Evolutionary conservation across 2,329 filamentous ascomycete genomes (phyloP), one percentile per base, ranked within the genome.

Genomic region (Epichloe brachyelytri): DNA sequence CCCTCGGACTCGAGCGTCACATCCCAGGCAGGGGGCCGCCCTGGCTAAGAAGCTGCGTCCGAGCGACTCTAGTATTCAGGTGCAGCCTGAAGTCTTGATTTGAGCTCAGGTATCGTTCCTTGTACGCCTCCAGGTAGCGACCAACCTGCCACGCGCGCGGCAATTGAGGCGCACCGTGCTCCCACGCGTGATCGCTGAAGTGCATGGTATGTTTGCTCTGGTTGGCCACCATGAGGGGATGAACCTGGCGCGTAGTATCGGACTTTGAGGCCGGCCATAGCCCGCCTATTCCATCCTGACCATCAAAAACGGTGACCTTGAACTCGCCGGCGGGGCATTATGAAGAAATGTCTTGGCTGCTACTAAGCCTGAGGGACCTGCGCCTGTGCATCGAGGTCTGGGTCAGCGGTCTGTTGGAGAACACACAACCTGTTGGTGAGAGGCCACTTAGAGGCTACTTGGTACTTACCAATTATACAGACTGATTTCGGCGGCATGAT

Each of bases 81-180:
- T 75, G 68, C 45, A 83, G 55, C 1, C 72, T 69, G 22, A 69
- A 70, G 1, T 65, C 60, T 0, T 60, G 56, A 3, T 69, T 59
- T 17, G 65, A 59, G 4, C 67, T 60, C 5, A 81, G 69, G 62
- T 86, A 88, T 43, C 68, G 72, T 37, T 77, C 64, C 4, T 72
- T 59, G 62, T 93, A 94, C 5, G 68, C 70, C 55, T 82, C 71
- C 6, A 93, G 71, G 62, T 94, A 94, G 22, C 70, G 71, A 1
- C 86, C 86, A 4, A 91, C 79, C 67, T 88, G 80, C 80, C 84
- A 88, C 0, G 86, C 88, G 38, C 75, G 80, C 1, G 88, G 88
- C 46, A 93, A 82, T 64, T 84, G 74, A 1, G 83, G 80, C 1
- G 72, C 67, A 4, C 65, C 66, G 5, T 73, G 68, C 3, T 76